Conservation (phyloP, 352 stramenopile genomes). For the Phytopythium vexans region DNA sequence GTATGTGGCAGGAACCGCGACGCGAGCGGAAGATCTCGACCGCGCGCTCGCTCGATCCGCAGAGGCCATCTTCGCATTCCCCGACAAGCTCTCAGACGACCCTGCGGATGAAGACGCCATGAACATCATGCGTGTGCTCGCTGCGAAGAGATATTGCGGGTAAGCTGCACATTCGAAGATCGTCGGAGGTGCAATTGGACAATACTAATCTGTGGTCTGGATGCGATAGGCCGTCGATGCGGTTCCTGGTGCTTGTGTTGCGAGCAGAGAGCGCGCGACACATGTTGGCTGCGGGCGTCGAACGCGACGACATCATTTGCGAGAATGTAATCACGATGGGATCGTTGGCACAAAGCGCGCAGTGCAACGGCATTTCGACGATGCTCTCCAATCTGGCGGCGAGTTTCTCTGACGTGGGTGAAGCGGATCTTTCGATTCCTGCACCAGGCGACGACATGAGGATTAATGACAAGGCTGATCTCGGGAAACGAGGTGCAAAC, state of each 20-base stretch:
- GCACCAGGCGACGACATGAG: background rate
- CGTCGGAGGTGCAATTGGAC: too few species aligned
- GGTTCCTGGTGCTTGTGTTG: slow-evolving; percentile 75
- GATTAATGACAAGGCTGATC: slow-evolving; percentile 2
- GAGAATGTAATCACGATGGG: slow-evolving; percentile 89
- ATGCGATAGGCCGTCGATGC: slow-evolving; percentile 36
- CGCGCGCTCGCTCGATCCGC: slow-evolving; percentile 50
- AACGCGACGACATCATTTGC: slow-evolving; percentile 79
- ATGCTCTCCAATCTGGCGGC: slow-evolving; percentile 84
- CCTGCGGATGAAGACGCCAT: slow-evolving; percentile 70
- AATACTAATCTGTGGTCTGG: background rate
- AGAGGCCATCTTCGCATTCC: slow-evolving; percentile 80
- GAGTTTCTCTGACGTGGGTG: slow-evolving; percentile 45
- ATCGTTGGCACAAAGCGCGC: slow-evolving; percentile 69
- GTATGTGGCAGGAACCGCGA: slow-evolving; percentile 76
- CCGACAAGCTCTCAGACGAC: slow-evolving; percentile 76
- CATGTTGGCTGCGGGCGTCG: slow-evolving; percentile 75
- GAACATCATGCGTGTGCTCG: slow-evolving; percentile 84
- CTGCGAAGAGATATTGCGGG: slow-evolving; percentile 70
- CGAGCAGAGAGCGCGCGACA: slow-evolving; percentile 73
- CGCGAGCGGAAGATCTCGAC: slow-evolving; percentile 70
- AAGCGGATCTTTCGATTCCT: too few species aligned
- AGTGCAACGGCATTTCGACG: slow-evolving; percentile 76
- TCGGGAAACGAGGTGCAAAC: background rate
- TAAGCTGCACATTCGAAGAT: slow-evolving; percentile 11